Evolutionary conservation across 2,329 filamentous ascomycete species (phyloP), one percentile per base, ranked within the genome.

Genomic region (Xylariomycetidae sp.): DNA sequence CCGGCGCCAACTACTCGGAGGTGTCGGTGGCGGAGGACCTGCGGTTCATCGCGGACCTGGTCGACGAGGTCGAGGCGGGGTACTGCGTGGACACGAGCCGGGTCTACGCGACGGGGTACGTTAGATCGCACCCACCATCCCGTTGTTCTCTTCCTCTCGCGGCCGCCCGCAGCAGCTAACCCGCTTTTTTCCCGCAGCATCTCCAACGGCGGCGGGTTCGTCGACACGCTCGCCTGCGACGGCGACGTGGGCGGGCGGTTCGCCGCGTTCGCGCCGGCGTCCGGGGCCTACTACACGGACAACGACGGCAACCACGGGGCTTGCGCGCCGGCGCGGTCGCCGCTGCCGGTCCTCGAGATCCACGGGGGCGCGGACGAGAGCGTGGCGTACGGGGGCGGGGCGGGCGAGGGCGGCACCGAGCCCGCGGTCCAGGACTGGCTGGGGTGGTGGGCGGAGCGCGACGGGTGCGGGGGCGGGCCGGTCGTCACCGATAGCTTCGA

Each of bases 171-270:
- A 19, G 13, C 19, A 17, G 7, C 13, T 10, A n/a, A n/a, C n/a
- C n/a, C n/a, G n/a, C n/a, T n/a, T n/a, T n/a, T n/a, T n/a, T n/a
- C n/a, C n/a, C 7, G 25, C 13, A 52, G 52, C 12, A 50, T 64
- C 40, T 70, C 67, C 3, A 70, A 64, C 37, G 67, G 68, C 14
- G 65, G 61, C 19, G 67, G 65, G 3, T 70, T 71, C 44, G 57
- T 70, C 20, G 60, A 63, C 19, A 61, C 59, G 1, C 52, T 70
- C 23, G 66, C 67, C 2, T 71, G 67, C 46, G 61, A 57, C 37
- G 39, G 54, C 5, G 39, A 54, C 5, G 54, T 66, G 2, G 63
- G 63, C 15, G 51, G 40, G 4, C 48, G 63, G 16, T 70, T 70
- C 48, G 60, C 60, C 0, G 67, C 63, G 6, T 64, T 69, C 31